phyloP scores from a whole-genome alignment of 345 rosid genomes.

The rapeseed (Brassica napus) region DNA sequence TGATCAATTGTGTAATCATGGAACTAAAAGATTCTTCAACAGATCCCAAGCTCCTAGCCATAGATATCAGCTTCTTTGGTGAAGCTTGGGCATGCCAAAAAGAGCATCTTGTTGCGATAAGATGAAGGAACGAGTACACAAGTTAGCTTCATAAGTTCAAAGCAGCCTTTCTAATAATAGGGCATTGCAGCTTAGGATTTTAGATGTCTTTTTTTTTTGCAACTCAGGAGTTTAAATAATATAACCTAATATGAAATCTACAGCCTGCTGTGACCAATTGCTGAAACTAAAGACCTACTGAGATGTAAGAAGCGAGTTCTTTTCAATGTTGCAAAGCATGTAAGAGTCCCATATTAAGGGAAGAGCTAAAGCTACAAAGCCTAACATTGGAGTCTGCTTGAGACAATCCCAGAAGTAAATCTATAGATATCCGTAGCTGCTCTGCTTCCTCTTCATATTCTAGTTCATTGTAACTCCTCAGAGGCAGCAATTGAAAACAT shows the following conservation, averaged over 20 bases:
- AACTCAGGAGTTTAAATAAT: not conserved
- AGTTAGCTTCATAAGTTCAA: not conserved
- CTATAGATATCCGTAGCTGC: conserved; percentile 66
- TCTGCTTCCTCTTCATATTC: conserved; percentile 59
- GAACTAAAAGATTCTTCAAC: conserved; percentile 57
- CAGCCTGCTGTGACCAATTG: conserved; percentile 94
- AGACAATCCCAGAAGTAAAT: conserved; percentile 74
- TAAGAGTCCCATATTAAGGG: not conserved
- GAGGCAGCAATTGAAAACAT: not conserved
- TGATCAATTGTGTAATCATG: conserved; percentile 56
- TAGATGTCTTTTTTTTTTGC: not conserved
- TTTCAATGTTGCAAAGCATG: conserved; percentile 6
- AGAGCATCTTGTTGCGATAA: conserved; percentile 17
- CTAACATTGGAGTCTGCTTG: conserved; percentile 54
- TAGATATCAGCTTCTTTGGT: conserved; percentile 53
- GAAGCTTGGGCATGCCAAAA: conserved; percentile 48
- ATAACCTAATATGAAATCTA: conserved; percentile 78
- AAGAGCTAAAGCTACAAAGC: conserved; percentile 12
- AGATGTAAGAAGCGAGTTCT: conserved; percentile 3
- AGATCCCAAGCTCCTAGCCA: conserved; percentile 50
- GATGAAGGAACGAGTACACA: conserved; percentile 15
- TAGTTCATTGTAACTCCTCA: not conserved
- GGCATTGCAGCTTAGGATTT: not conserved
- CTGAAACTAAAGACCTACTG: conserved; percentile 64
- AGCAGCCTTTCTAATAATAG: not conserved